A percentile compares a stretch with the other conserved stretches of the same genome.
Evolutionary conservation across 805 yeast species (phyloP).

Genomic region (Scheffersomyces coipomensis): DNA sequence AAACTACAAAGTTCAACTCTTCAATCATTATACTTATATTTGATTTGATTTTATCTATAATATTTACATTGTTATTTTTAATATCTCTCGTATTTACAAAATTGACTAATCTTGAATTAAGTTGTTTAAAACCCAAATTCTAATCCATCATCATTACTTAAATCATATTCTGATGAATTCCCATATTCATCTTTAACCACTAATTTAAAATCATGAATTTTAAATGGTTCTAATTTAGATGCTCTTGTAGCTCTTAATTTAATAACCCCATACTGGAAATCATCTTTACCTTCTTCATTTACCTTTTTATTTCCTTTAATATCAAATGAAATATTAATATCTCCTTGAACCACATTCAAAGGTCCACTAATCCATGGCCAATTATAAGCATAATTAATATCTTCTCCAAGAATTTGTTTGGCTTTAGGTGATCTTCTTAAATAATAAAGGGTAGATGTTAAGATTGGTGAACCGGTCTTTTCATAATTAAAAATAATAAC

Average conservation of each 20-base stretch:
- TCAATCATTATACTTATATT: no score
- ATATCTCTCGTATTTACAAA: no score
- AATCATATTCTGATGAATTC: constrained; percentile 12
- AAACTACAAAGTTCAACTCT: no score
- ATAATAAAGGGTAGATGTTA: constrained; percentile 82
- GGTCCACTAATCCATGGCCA: constrained; percentile 91
- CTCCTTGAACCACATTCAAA: constrained; percentile 79
- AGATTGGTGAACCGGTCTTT: constrained; percentile 84
- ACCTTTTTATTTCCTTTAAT: constrained; percentile 67
- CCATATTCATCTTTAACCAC: constrained; percentile 19
- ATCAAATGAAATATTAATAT: constrained; percentile 68
- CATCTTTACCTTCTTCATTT: no score
- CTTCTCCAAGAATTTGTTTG: constrained; percentile 63
- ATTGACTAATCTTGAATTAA: no score
- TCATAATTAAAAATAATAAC: constrained; percentile 85
- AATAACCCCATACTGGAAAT: constrained; percentile 40
- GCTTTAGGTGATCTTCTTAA: constrained; percentile 73
- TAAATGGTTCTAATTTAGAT: constrained; percentile 48
- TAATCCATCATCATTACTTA: constrained; percentile 7
- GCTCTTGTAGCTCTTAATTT: constrained; percentile 73
- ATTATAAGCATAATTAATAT: constrained; percentile 68
- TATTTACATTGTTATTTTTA: no score
- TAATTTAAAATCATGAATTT: constrained; percentile 31
- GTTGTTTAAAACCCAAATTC: constrained; percentile 7
- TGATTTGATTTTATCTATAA: no score